phyloP scores from a whole-genome alignment of 495 filamentous ascomycete species.

The Penicillium macrosclerotiorum region DNA sequence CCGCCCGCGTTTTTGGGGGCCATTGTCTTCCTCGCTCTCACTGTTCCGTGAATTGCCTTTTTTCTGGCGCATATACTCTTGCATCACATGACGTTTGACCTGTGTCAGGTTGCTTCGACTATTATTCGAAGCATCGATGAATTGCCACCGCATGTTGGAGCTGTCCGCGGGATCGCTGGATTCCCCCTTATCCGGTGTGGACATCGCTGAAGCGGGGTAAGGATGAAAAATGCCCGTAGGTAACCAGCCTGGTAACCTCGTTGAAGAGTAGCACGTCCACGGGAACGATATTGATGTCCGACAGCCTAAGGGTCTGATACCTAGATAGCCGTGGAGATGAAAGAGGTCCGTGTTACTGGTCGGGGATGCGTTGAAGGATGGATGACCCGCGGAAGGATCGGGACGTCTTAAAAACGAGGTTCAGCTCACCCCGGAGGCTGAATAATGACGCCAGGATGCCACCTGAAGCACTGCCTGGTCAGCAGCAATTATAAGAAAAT shows the following conservation, averaged over 20 bases:
- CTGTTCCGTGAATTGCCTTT: conserved; percentile 22
- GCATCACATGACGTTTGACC: conserved; percentile 49
- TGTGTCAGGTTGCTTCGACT: conserved; percentile 40
- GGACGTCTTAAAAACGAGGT: no score
- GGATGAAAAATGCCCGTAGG: background rate
- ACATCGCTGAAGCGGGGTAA: conserved; percentile 11
- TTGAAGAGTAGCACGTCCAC: background rate
- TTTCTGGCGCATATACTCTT: conserved; percentile 47
- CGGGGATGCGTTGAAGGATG: no score
- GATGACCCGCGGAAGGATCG: no score
- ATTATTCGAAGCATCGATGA: conserved; percentile 42
- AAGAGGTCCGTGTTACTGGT: no score
- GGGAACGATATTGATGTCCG: no score
- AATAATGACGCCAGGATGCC: no score
- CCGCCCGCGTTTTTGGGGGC: conserved; percentile 16
- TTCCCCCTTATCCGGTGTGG: conserved; percentile 1
- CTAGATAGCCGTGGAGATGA: no score
- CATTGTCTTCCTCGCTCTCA: conserved; percentile 17
- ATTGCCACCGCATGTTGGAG: conserved; percentile 35
- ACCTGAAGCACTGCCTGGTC: background rate
- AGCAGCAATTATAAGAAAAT: background rate
- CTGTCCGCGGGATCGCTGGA: conserved; percentile 3
- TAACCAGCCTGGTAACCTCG: background rate
- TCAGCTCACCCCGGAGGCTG: no score
- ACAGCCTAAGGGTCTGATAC: no score